Conservation (phyloP, 2,329 filamentous ascomycete species). For the Periconia sp. region DNA sequence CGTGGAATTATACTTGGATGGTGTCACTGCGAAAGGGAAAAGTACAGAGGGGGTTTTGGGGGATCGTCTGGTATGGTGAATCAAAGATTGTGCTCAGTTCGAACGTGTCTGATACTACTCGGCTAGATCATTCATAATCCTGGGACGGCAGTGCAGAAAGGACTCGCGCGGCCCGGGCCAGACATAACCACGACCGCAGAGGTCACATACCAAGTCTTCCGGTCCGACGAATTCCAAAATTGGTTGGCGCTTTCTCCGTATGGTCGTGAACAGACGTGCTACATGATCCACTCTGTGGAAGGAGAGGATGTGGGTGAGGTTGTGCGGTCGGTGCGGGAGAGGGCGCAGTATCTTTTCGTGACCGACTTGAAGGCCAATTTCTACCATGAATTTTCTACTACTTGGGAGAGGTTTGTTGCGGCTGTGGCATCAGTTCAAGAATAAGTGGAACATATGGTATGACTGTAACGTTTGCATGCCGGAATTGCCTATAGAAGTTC, state of each 20-base stretch:
- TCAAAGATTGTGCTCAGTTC: not conserved
- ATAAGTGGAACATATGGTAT: not conserved
- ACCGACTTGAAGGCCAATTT: constrained; percentile 21
- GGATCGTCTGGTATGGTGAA: constrained; percentile 13
- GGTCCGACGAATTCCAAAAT: constrained; percentile 20
- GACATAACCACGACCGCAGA: constrained; percentile 32
- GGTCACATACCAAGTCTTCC: constrained; percentile 19
- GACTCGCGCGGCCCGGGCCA: constrained; percentile 22
- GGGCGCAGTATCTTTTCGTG: constrained; percentile 28
- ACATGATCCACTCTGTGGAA: constrained; percentile 31
- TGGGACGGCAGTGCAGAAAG: constrained; percentile 24
- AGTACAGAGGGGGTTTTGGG: constrained; percentile 5
- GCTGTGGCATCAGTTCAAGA: constrained; percentile 12
- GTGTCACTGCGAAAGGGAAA: constrained; percentile 18
- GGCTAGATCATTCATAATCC: constrained; percentile 33
- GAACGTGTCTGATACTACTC: not conserved
- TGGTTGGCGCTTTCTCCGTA: constrained; percentile 29
- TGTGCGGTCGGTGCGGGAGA: constrained; percentile 12
- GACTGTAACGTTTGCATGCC: no score
- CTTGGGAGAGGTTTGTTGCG: constrained; percentile 24
- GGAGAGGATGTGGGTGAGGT: constrained; percentile 14
- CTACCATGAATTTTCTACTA: constrained; percentile 25
- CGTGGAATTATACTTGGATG: constrained; percentile 21
- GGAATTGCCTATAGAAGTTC: not conserved
- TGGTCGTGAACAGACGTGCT: constrained; percentile 18